Evolutionary conservation across 306 rosid species (phyloP), one percentile per base, ranked within the genome.

Genomic region (Quercus suber): DNA sequence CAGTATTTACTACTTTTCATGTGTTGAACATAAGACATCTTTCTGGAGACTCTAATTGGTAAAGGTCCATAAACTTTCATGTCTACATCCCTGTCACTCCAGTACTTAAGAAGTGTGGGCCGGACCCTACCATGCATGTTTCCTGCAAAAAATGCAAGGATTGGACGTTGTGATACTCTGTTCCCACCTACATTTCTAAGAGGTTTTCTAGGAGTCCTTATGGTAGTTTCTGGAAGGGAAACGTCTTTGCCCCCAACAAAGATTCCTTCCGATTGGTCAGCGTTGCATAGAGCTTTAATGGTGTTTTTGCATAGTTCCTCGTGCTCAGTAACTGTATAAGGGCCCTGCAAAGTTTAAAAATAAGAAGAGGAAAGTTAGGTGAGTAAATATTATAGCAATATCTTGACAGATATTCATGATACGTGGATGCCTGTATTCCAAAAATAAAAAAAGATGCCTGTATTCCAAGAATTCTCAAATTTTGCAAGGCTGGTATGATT

Each of bases 41-140:
- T 90, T 78, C 84, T 88, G 73, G 99, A 79, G 60, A 95, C 88
- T 82, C 82, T 84, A 21, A 15, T 69, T 33, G 99, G 97, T 79
- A 95, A 76, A 43, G 90, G 96, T 71, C 94, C 93, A 78, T 89
- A 95, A 74, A 95, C 88, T 91, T 83, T 95, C 90, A 95, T 91
- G 90, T 91, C 98, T 65, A 85, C 93, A 30, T 95, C 96, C 74
- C 83, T 89, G 81, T 82, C 87, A 55, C 73, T 84, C 99, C 99
- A 95, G 70, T 88, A 69, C 82, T 81, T 77, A 9, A 91, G 89
- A 76, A 95, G 96, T n/a, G 51, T 79, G 23, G 99, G 99, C 19
- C 98, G 97, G 80, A 95, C 98, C 86, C 98, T 89, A 60, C 99
- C 99, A 18, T 95, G 99, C 99, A 93, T 93, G 87, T 90, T 88